These are phyloP conservation scores for Trichoderma virens DNA, from an alignment of 495 filamentous ascomycete genomes.

Conservation along the genomic window DNA sequence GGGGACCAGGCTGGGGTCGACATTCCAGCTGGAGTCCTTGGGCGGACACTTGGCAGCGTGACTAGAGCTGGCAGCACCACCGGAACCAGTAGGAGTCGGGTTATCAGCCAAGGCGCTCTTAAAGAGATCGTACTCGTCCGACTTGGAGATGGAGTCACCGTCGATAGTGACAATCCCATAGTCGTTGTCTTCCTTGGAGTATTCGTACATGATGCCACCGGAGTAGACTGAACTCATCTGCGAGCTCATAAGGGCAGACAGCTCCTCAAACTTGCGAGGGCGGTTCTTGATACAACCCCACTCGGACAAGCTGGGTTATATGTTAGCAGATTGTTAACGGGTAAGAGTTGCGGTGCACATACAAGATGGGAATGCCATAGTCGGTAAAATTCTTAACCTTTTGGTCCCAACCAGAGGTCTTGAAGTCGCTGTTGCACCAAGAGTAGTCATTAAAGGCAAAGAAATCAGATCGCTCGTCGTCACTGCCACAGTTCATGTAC, in stretches of 20 bases:
- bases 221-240: constrained; percentile 92
- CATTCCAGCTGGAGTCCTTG: constrained; percentile 59
- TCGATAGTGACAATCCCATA: constrained; percentile 73
- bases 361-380: constrained; percentile 86
- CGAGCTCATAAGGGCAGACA: constrained; percentile 67
- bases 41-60: constrained; percentile 60
- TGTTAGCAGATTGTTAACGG: not conserved
- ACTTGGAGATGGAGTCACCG: constrained; percentile 42
- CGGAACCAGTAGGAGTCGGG: constrained; percentile 61
- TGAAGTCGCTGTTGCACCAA: constrained; percentile 85
- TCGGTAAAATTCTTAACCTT: constrained; percentile 88
- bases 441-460: constrained; percentile 99
- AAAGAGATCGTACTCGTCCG: constrained; percentile 56
- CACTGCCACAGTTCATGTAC: constrained; percentile 91
- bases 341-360: constrained; percentile 4
- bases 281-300: constrained; percentile 79
- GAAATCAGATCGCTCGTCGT: constrained; percentile 83
- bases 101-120: constrained; percentile 56
- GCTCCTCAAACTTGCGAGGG: constrained; percentile 69
- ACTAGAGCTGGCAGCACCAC: constrained; percentile 65
- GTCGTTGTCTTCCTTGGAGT: constrained; percentile 65
- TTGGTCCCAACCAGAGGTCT: constrained; percentile 72
- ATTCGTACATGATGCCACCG: constrained; percentile 93
- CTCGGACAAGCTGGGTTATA: constrained; percentile 59
- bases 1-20: constrained; percentile 57